phyloP scores from a whole-genome alignment of 2,329 filamentous ascomycete species.

The Lecanosticta acicola region DNA sequence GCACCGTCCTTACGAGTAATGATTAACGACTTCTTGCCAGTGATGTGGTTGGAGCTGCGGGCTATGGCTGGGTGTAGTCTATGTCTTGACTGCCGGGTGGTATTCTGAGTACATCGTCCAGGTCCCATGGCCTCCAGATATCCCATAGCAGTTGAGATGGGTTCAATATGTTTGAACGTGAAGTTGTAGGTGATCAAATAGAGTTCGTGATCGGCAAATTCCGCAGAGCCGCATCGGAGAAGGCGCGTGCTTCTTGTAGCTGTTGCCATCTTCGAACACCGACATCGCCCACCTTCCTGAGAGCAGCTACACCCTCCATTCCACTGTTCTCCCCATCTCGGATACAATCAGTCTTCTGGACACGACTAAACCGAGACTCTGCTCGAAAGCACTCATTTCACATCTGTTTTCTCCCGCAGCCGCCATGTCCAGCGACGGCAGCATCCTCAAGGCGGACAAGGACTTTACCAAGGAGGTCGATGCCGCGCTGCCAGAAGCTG shows the following conservation, averaged over 20 bases:
- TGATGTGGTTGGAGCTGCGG: no score
- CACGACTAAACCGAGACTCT: background rate
- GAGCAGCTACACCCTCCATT: background rate
- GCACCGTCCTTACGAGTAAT: no score
- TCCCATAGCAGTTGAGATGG: no score
- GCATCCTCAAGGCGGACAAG: slow-evolving; percentile 87
- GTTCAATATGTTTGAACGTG: no score
- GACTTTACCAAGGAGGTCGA: slow-evolving; percentile 97
- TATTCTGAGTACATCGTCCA: no score
- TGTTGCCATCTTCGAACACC: background rate
- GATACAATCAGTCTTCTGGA: background rate
- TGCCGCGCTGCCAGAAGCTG: slow-evolving; percentile 80
- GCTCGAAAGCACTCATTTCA: no score
- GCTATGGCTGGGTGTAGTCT: no score
- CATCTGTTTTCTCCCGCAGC: no score
- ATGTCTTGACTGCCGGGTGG: no score
- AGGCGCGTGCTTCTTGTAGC: background rate
- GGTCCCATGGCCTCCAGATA: no score
- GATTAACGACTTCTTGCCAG: no score
- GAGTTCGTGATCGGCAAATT: background rate
- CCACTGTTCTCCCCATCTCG: background rate
- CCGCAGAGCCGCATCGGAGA: background rate
- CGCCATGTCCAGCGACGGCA: slow-evolving; percentile 67
- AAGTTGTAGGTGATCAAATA: no score
- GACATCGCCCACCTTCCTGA: background rate